Evolutionary conservation across 306 rosid species (phyloP).

Genomic region (Trichosanthes truncata): DNA sequence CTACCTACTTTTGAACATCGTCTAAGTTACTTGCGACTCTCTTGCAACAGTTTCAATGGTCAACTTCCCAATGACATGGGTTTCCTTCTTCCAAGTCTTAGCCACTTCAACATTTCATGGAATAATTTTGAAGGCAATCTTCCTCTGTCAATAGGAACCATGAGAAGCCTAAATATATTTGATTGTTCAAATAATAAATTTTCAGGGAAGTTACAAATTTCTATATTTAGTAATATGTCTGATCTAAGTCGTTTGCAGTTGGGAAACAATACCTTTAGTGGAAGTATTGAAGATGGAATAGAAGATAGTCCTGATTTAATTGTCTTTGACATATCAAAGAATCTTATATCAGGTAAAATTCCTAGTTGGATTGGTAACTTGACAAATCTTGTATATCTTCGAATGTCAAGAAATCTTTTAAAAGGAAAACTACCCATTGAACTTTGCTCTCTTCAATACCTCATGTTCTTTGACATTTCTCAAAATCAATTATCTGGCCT

Average conservation of each 20-base stretch:
- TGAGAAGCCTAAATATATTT: neutral
- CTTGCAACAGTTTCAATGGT: neutral
- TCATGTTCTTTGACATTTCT: neutral
- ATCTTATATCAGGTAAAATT: neutral
- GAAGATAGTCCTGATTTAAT: neutral
- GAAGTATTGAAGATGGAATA: neutral
- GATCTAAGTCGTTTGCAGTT: no score
- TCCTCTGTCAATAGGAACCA: neutral
- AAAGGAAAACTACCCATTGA: neutral
- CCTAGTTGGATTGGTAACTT: neutral
- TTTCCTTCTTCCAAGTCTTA: neutral
- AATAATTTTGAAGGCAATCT: constrained; percentile 3
- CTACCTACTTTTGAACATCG: neutral
- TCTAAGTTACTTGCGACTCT: neutral
- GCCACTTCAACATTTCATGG: neutral
- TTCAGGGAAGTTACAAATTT: no score
- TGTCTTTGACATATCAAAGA: neutral
- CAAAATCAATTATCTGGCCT: neutral
- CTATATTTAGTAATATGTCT: no score
- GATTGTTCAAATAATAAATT: no score
- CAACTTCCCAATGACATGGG: neutral
- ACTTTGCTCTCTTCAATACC: neutral
- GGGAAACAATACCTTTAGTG: no score
- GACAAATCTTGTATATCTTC: neutral
- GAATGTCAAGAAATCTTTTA: neutral